Evolutionary conservation across 2,329 filamentous ascomycete genomes (phyloP).

Genomic region (Diaporthe destruens): DNA sequence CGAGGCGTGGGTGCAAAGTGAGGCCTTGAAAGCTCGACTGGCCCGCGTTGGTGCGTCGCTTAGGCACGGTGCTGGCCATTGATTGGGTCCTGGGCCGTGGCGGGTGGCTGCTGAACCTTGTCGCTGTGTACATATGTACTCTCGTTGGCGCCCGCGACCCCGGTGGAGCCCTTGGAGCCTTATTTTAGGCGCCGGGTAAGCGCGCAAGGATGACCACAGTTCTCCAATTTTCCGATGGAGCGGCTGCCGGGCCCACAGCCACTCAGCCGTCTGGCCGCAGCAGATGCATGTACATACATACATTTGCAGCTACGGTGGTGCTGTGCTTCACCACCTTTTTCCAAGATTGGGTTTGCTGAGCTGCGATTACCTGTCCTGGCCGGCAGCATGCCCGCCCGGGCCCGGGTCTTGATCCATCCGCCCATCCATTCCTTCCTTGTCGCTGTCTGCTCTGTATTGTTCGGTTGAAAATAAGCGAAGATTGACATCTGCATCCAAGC

Average conservation of each 20-base stretch:
- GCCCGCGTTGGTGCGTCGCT: constrained; percentile 1
- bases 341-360: constrained; percentile 18
- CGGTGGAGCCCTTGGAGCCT: constrained; percentile 9
- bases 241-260: constrained; percentile 29
- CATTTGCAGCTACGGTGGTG: neutral
- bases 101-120: neutral
- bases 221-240: neutral
- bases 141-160: constrained; percentile 31
- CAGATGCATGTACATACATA: neutral
- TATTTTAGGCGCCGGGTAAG: constrained; percentile 37
- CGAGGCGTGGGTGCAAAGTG: neutral
- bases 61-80: neutral
- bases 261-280: constrained; percentile 25
- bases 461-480: neutral
- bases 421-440: constrained; percentile 18
- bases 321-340: neutral
- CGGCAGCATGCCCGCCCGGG: constrained; percentile 18
- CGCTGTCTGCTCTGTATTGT: neutral
- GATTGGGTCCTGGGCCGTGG: constrained; percentile 6
- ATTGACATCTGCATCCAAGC: constrained; percentile 19
- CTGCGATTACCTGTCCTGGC: constrained; percentile 11
- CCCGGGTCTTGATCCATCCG: constrained; percentile 29
- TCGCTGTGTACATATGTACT: neutral
- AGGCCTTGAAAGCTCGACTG: neutral
- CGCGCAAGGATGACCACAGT: constrained; percentile 35